Percentiles rank a stretch among this genome's conserved stretches.
Evolutionary conservation across 805 yeast species (phyloP).

Genomic region (Candida xiaguanensis): DNA sequence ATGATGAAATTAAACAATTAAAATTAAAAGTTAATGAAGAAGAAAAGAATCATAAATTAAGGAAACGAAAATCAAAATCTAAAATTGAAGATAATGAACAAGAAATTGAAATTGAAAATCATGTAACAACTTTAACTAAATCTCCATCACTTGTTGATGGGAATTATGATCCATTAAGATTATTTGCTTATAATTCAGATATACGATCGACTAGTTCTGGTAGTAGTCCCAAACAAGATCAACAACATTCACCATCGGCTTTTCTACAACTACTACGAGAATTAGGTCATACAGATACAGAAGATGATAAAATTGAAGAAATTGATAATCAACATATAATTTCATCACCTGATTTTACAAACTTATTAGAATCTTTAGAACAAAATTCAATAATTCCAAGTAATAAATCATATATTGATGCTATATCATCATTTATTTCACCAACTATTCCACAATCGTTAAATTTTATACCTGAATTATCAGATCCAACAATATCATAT

Average conservation of each 20-base stretch:
- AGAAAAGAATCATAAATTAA: constrained; percentile 39
- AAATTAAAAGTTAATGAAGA: constrained; percentile 33
- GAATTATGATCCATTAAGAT: constrained; percentile 6
- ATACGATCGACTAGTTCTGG: constrained; percentile 10
- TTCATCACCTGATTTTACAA: constrained; percentile 5
- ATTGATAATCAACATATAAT: constrained; percentile 1
- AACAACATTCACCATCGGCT: constrained; percentile 19
- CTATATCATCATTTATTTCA: constrained; percentile 16
- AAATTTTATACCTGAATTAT: constrained; percentile 22
- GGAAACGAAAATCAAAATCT: constrained; percentile 30
- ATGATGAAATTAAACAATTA: constrained; percentile 31
- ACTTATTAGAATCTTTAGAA: constrained; percentile 6
- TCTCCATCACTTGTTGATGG: constrained; percentile 1
- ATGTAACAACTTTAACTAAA: background rate
- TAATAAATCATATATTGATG: constrained; percentile 5
- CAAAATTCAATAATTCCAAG: background rate
- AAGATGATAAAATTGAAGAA: constrained; percentile 8
- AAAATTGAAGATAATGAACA: background rate
- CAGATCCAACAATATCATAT: constrained; percentile 30
- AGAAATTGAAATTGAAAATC: background rate
- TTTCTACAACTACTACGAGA: constrained; percentile 25
- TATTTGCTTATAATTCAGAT: constrained; percentile 11
- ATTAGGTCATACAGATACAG: constrained; percentile 10
- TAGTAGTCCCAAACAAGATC: constrained; percentile 9
- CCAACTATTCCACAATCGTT: constrained; percentile 26